These are phyloP conservation scores for Trichophyton verrucosum DNA, from an alignment of 2,329 filamentous ascomycete genomes.

Conservation along the genomic window DNA sequence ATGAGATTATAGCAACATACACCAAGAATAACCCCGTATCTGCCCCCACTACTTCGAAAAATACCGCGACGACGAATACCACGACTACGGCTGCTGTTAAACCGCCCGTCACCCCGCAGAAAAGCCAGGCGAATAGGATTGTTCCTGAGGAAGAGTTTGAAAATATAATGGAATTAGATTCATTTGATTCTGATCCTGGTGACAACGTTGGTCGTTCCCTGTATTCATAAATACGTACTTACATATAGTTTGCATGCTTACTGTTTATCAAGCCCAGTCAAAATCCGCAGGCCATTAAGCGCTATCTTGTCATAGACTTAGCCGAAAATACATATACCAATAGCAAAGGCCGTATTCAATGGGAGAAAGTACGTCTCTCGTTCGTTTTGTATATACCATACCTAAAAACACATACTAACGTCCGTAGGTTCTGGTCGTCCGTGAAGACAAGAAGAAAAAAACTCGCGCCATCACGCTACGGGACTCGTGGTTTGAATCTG, in stretches of 20 bases:
- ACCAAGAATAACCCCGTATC: conserved; percentile 24
- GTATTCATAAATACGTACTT: conserved; percentile 14
- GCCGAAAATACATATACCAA: conserved; percentile 56
- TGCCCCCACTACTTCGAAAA: conserved; percentile 7
- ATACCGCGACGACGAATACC: not conserved
- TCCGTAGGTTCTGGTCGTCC: conserved; percentile 63
- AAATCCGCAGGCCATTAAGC: conserved; percentile 60
- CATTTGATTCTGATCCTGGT: conserved; percentile 43
- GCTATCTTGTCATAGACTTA: conserved; percentile 69
- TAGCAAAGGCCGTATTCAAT: conserved; percentile 45
- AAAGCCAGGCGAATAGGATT: not conserved
- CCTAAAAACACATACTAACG: conserved; percentile 8
- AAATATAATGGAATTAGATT: conserved; percentile 48
- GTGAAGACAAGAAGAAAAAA: conserved; percentile 58
- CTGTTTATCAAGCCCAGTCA: conserved; percentile 49
- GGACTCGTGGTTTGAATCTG: conserved; percentile 75
- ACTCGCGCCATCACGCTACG: conserved; percentile 62
- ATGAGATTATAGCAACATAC: conserved; percentile 43
- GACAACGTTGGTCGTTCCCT: conserved; percentile 8
- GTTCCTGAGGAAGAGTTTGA: conserved; percentile 55
- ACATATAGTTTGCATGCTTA: conserved; percentile 44
- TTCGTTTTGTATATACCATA: conserved; percentile 12
- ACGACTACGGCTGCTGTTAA: conserved; percentile 6
- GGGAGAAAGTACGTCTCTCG: conserved; percentile 54
- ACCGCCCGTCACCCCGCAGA: not conserved